Conservation (phyloP, 2,329 filamentous ascomycete species). For the Fusarium neocosmosporiellum region DNA sequence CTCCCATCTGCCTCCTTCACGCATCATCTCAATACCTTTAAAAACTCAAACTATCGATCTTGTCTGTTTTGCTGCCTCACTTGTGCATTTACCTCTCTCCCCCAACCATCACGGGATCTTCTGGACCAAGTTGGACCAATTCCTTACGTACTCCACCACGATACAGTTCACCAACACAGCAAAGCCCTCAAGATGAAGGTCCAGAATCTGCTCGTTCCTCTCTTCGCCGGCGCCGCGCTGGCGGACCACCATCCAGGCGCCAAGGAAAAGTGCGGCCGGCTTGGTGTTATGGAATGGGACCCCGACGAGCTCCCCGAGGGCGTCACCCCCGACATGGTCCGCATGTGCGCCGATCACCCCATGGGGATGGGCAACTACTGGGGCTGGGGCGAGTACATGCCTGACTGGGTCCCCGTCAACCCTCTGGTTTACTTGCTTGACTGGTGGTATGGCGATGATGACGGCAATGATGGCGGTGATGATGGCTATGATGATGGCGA, state of each 20-base stretch:
- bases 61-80: neutral
- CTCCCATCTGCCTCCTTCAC: neutral
- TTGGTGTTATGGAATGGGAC: conserved; percentile 30
- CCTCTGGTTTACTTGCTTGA: conserved; percentile 4
- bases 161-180: neutral
- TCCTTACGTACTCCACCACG: neutral
- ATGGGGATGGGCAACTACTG: conserved; percentile 28
- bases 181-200: neutral
- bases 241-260: conserved; percentile 9
- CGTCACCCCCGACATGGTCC: conserved; percentile 6
- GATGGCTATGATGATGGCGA: neutral
- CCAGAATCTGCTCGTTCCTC: neutral
- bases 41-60: neutral
- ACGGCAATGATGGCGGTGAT: neutral
- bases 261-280: conserved; percentile 24
- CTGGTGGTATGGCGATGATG: neutral
- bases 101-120: neutral
- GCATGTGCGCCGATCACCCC: conserved; percentile 31
- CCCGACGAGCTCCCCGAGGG: conserved; percentile 17
- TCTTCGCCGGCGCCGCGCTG: neutral
- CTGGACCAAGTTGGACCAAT: neutral
- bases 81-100: neutral
- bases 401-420: conserved; percentile 29
- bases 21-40: neutral
- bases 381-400: conserved; percentile 29